Evolutionary conservation across 2,329 filamentous ascomycete species (phyloP).

Genomic region (Ilyonectria destructans): DNA sequence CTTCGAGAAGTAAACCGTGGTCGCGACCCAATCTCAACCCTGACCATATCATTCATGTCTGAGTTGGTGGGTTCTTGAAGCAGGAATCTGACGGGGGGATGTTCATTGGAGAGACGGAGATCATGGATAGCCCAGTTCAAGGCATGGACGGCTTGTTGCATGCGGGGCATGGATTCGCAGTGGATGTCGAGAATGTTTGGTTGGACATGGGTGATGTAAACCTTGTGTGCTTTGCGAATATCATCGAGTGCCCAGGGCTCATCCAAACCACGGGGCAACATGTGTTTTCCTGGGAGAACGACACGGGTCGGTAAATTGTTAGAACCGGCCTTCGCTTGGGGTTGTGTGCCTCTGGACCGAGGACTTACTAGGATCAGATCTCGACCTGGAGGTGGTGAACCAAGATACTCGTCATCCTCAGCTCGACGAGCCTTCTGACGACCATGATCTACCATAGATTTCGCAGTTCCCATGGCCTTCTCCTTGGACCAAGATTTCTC

Average conservation of each 20-base stretch:
- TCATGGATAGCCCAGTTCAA: constrained; percentile 54
- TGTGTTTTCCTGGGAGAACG: constrained; percentile 50
- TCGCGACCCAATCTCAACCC: constrained; percentile 45
- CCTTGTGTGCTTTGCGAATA: constrained; percentile 49
- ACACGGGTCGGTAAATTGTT: constrained; percentile 38
- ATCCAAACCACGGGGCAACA: constrained; percentile 49
- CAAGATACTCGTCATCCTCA: constrained; percentile 45
- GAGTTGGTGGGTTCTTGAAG: constrained; percentile 47
- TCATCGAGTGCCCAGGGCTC: constrained; percentile 45
- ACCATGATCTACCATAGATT: constrained; percentile 41
- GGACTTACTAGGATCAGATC: constrained; percentile 47
- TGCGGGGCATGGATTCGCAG: constrained; percentile 40
- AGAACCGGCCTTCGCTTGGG: not conserved
- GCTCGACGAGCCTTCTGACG: constrained; percentile 37
- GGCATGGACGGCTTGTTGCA: constrained; percentile 49
- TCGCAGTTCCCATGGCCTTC: constrained; percentile 42
- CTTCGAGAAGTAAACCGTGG: constrained; percentile 38
- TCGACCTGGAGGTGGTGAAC: constrained; percentile 42
- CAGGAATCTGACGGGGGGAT: constrained; percentile 46
- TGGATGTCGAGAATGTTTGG: constrained; percentile 49
- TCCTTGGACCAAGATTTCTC: constrained; percentile 22
- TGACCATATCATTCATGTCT: constrained; percentile 37
- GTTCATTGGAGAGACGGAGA: constrained; percentile 50
- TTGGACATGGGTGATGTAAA: constrained; percentile 52
- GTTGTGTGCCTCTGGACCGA: not conserved